phyloP scores from a whole-genome alignment of 305 asterid genomes.

The Fraxinus sp. region DNA sequence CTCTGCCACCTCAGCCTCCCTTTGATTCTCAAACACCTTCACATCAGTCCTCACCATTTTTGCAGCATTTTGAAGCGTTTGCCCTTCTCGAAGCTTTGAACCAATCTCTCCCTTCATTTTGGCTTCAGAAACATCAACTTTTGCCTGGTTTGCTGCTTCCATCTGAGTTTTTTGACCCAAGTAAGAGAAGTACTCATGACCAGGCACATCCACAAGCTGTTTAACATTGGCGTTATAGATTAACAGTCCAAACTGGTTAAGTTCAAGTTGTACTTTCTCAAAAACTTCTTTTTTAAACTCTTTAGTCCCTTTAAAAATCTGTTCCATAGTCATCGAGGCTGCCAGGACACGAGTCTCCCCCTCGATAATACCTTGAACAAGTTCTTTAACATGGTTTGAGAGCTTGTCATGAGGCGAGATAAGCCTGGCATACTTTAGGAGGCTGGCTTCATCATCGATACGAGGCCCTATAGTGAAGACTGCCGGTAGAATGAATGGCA shows the following conservation, averaged over 20 bases:
- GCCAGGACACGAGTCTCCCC: slow-evolving; percentile 71
- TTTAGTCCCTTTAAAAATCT: slow-evolving; percentile 52
- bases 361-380: slow-evolving; percentile 59
- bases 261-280: slow-evolving; percentile 55
- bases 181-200: slow-evolving; percentile 62
- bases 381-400: slow-evolving; percentile 54
- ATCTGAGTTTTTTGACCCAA: slow-evolving; percentile 62
- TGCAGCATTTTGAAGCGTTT: slow-evolving; percentile 50
- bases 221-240: slow-evolving; percentile 67
- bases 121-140: slow-evolving; percentile 54
- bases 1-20: slow-evolving; percentile 37
- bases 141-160: slow-evolving; percentile 71
- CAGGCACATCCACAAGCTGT: slow-evolving; percentile 59
- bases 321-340: slow-evolving; percentile 71
- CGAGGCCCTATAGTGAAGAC: slow-evolving; percentile 75
- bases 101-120: slow-evolving; percentile 59
- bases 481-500: slow-evolving; percentile 64
- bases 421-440: slow-evolving; percentile 55
- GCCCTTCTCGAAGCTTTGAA: slow-evolving; percentile 41
- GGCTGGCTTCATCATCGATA: slow-evolving; percentile 36
- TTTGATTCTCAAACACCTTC: slow-evolving; percentile 15
- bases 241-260: slow-evolving; percentile 56
- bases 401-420: slow-evolving; percentile 57
- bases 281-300: slow-evolving; percentile 58
- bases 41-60: slow-evolving; percentile 26